phyloP scores from a whole-genome alignment of 257 asterid genomes.

The Nemophila menziesii region DNA sequence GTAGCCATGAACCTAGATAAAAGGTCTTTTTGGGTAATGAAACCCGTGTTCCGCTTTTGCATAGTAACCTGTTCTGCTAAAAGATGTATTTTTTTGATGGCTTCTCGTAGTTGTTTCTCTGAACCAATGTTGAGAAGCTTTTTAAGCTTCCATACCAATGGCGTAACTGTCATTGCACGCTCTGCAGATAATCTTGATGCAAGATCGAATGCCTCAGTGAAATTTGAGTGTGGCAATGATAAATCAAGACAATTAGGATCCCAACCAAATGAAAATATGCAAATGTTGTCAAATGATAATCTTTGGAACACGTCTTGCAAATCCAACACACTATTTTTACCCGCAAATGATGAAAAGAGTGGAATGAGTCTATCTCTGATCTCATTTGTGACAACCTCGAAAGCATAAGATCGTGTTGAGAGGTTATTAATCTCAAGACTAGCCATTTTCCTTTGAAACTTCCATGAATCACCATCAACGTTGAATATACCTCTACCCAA shows the following conservation, averaged over 20 bases:
- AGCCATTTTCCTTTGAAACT: constrained; percentile 66
- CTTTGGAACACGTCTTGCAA: constrained; percentile 68
- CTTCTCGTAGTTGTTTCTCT: constrained; percentile 45
- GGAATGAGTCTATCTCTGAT: constrained; percentile 51
- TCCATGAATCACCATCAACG: constrained; percentile 79
- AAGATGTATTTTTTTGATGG: constrained; percentile 30
- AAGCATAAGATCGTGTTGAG: constrained; percentile 47
- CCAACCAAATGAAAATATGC: constrained; percentile 53
- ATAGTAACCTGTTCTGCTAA: constrained; percentile 22
- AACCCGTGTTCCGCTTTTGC: constrained; percentile 16
- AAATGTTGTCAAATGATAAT: constrained; percentile 61
- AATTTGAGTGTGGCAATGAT: constrained; percentile 41
- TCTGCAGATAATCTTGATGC: constrained; percentile 65
- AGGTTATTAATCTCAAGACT: constrained; percentile 47
- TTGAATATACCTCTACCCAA: constrained; percentile 78
- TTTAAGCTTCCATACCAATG: constrained; percentile 55
- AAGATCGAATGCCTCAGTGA: constrained; percentile 52
- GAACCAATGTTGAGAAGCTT: constrained; percentile 43
- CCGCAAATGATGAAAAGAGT: constrained; percentile 16
- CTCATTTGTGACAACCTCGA: constrained; percentile 32
- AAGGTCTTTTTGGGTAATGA: constrained; percentile 20
- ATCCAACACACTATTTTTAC: constrained; percentile 16
- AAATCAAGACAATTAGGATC: constrained; percentile 54
- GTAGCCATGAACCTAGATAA: constrained; percentile 52
- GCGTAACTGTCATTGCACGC: constrained; percentile 49